Base-by-base conservation (phyloP, 768 basidiomycete species). In the Polyporus arcularius region DNA sequence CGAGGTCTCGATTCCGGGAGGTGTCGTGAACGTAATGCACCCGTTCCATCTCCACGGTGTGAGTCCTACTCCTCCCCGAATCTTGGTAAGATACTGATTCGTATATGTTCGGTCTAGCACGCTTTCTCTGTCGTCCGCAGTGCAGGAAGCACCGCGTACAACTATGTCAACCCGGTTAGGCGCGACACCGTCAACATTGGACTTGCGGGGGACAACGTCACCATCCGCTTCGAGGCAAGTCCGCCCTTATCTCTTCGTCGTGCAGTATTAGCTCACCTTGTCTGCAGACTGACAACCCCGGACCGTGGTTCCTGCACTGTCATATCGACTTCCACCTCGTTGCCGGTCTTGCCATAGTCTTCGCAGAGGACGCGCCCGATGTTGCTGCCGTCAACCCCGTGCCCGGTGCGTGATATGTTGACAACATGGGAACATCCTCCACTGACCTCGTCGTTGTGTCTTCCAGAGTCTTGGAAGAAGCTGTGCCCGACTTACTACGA, bases 281-380 rank as follows among this genome's bases (percentile, higher is more conserved):
- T 51, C 3, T n/a, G 38, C 41, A 69, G 65, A 71, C 92, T 0
- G 90, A 98, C 71, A 98, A 98, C 72, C 95, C 96, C 0, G 96
- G 96, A 11, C 86, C 83, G 8, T 94, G 92, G 89, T 72, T 93
- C 65, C 81, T 92, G 66, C 90, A 91, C 72, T 93, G 86, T 70
- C 89, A 91, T 71, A 88, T 90, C 63, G 89, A 92, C 70, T 94
- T 90, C 89, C 91, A 94, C 72, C 75, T 94, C 9, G 70, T 78
- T 14, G 65, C 68, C 1, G 79, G 79, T n/a, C 70, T 79, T 14
- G 78, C 78, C 2, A 59, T 80, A 16, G 76, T 79, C 6, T 74
- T 80, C 46, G 78, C 76, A 0, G 78, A 79, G 59, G 75, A 75
- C 32, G 61, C 70, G 2, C 48, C n/a, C 1, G 67, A 66, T 57